These are phyloP conservation scores for Heritiera littoralis DNA, from an alignment of 345 rosid species.

Conservation along the genomic window DNA sequence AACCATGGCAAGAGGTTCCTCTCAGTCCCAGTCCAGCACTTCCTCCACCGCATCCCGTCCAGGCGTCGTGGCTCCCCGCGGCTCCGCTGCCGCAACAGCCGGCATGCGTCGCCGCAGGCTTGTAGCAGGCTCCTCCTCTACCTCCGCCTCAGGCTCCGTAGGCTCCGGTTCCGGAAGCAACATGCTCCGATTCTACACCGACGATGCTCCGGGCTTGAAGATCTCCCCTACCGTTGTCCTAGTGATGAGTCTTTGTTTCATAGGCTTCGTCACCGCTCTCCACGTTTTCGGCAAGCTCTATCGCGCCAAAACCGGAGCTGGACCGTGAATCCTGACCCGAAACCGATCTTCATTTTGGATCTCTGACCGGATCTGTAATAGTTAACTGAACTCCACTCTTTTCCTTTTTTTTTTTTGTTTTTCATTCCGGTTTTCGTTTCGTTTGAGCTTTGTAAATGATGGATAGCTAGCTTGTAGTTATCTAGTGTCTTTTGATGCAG, in stretches of 20 bases:
- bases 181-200: constrained; percentile 96
- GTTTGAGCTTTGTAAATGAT: constrained; percentile 26
- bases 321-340: constrained; percentile 31
- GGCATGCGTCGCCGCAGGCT: constrained; percentile 87
- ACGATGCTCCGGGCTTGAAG: constrained; percentile 86
- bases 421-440: no score
- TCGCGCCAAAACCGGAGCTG: constrained; percentile 55
- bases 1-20: constrained; percentile 78
- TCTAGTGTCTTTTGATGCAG: background rate
- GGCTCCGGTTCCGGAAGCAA: constrained; percentile 51
- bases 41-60: constrained; percentile 58
- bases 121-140: constrained; percentile 43
- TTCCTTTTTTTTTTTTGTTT: background rate
- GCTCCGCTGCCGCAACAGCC: constrained; percentile 88
- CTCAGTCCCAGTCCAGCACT: constrained; percentile 68
- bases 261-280: constrained; percentile 92
- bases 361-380: constrained; percentile 15
- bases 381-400: background rate
- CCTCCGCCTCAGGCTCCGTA: constrained; percentile 25
- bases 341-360: background rate
- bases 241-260: constrained; percentile 93
- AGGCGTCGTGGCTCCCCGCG: constrained; percentile 74
- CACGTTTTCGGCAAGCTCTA: constrained; percentile 93
- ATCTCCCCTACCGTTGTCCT: constrained; percentile 91
- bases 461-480: background rate